Conservation (phyloP, 768 basidiomycete species). For the Suillus tomentosus region DNA sequence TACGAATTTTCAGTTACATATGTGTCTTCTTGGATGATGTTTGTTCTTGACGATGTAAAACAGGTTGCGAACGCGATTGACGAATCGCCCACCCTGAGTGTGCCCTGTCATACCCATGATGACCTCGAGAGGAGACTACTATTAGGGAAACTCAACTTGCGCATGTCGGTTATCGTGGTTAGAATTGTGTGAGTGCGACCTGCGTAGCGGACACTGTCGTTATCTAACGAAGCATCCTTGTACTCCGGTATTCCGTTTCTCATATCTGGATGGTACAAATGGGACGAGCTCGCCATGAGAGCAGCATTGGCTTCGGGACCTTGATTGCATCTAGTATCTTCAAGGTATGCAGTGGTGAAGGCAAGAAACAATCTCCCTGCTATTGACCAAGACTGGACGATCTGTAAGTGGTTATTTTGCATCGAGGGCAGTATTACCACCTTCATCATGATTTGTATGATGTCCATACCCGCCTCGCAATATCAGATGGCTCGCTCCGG, state of each 20-base stretch:
- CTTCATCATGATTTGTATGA: not conserved
- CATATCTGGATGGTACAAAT: conserved; percentile 37
- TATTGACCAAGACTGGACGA: not conserved
- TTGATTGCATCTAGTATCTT: not conserved
- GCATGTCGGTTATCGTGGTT: conserved; percentile 10
- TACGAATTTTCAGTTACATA: not conserved
- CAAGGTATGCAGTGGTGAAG: conserved; percentile 12
- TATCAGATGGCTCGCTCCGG: not conserved
- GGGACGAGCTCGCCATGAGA: conserved; percentile 41
- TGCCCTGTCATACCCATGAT: not conserved
- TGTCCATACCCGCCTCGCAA: not conserved
- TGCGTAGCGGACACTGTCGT: not conserved
- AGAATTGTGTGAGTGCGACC: conserved; percentile 11
- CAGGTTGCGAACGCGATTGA: not conserved
- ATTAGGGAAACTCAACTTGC: conserved; percentile 6
- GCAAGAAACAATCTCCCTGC: conserved; percentile 21
- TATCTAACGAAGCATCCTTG: conserved; percentile 23
- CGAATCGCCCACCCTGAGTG: no score
- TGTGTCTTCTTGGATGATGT: no score
- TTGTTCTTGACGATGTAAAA: not conserved
- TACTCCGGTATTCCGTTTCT: conserved; percentile 23
- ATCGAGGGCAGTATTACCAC: not conserved
- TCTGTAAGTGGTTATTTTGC: conserved; percentile 19
- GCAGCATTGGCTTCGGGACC: conserved; percentile 49
- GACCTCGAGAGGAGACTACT: conserved; percentile 8